Evolutionary conservation across 2,329 filamentous ascomycete genomes (phyloP).

Genomic region (Sclerotinia glacialis): DNA sequence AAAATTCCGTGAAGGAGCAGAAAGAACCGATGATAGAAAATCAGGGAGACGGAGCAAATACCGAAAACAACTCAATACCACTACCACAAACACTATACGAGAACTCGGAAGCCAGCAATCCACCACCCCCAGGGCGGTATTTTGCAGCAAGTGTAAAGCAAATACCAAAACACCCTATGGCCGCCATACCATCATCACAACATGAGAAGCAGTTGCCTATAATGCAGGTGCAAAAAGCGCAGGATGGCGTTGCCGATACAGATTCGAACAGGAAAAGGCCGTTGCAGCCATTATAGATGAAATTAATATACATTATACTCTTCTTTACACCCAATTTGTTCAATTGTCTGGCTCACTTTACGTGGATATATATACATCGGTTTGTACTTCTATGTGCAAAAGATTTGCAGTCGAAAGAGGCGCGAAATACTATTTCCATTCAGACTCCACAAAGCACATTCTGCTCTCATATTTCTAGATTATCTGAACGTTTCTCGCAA

Average conservation of each 20-base stretch:
- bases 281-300: background rate
- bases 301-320: conserved; percentile 2
- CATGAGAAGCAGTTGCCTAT: background rate
- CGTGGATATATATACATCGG: too few species aligned
- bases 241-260: background rate
- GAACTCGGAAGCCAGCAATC: background rate
- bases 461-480: too few species aligned
- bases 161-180: background rate
- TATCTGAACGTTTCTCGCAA: too few species aligned
- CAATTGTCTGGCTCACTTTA: background rate
- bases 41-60: background rate
- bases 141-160: background rate
- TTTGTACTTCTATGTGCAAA: background rate
- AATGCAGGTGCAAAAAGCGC: background rate
- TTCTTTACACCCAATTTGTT: background rate
- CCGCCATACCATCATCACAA: background rate
- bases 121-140: background rate
- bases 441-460: too few species aligned
- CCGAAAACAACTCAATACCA: too few species aligned
- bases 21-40: background rate
- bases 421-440: too few species aligned
- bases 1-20: background rate
- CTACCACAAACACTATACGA: background rate
- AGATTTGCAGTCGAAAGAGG: background rate
- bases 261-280: background rate